phyloP scores from a whole-genome alignment of 2,329 filamentous ascomycete species.

The Pseudocercospora ulei region DNA sequence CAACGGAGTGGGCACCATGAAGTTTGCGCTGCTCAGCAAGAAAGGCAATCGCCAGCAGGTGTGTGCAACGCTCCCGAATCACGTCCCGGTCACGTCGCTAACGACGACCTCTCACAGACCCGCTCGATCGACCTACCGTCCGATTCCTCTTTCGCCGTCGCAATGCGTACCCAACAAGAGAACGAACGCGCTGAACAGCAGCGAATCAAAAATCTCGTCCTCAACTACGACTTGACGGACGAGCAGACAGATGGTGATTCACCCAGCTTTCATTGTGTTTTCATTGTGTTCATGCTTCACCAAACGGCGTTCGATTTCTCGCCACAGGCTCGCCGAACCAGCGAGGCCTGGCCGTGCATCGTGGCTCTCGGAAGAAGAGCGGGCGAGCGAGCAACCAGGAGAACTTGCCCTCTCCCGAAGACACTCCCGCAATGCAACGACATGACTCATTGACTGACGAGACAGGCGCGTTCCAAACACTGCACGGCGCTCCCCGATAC shows the following conservation, averaged over 20 bases:
- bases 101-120: slow-evolving; percentile 50
- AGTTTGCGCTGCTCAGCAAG: slow-evolving; percentile 92
- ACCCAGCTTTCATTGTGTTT: slow-evolving; percentile 35
- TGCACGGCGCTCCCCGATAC: slow-evolving; percentile 40
- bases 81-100: background rate
- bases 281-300: slow-evolving; percentile 37
- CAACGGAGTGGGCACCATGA: slow-evolving; percentile 59
- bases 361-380: slow-evolving; percentile 30
- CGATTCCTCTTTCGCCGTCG: slow-evolving; percentile 87
- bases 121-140: slow-evolving; percentile 81
- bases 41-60: slow-evolving; percentile 92
- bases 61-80: slow-evolving; percentile 22
- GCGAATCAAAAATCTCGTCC: slow-evolving; percentile 91
- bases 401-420: slow-evolving; percentile 11
- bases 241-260: slow-evolving; percentile 62
- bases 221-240: slow-evolving; percentile 90
- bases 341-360: slow-evolving; percentile 27
- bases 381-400: slow-evolving; percentile 17
- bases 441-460: slow-evolving; percentile 27
- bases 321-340: slow-evolving; percentile 36
- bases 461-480: slow-evolving; percentile 31
- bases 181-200: slow-evolving; percentile 94
- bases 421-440: slow-evolving; percentile 10
- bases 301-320: slow-evolving; percentile 42
- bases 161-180: slow-evolving; percentile 91